Percentiles rank a stretch among this genome's conserved stretches.
Conservation (phyloP, 2,329 filamentous ascomycete species). For the Neoarthrinium moseri region DNA sequence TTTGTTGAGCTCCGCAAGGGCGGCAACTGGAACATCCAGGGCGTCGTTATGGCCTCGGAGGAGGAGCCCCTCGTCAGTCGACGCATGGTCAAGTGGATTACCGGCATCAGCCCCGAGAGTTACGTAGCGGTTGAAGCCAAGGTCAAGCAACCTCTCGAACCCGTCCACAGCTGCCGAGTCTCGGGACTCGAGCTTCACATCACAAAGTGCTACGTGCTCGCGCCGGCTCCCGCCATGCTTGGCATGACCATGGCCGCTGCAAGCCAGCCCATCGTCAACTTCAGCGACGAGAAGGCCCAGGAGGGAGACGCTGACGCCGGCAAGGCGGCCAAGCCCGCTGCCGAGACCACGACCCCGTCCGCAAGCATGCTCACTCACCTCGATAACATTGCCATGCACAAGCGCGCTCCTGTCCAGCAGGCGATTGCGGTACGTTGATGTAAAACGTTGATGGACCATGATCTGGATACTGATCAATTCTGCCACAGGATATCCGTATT, state of each 20-base stretch:
- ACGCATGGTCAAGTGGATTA: constrained; percentile 94
- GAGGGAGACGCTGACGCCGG: constrained; percentile 31
- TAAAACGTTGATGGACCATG: constrained; percentile 2
- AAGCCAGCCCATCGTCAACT: constrained; percentile 54
- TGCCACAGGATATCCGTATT: constrained; percentile 39
- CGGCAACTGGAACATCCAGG: constrained; percentile 76
- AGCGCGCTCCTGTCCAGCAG: constrained; percentile 72
- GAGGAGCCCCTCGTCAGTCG: constrained; percentile 66
- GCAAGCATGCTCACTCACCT: constrained; percentile 83
- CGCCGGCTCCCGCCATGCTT: constrained; percentile 57
- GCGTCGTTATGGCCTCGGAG: constrained; percentile 66
- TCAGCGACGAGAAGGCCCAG: constrained; percentile 54
- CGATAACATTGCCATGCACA: constrained; percentile 90
- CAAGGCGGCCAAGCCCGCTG: constrained; percentile 38
- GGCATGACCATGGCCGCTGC: constrained; percentile 57
- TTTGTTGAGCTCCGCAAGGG: constrained; percentile 84
- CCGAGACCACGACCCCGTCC: constrained; percentile 52
- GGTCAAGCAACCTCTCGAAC: constrained; percentile 79
- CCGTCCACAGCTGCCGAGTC: constrained; percentile 84
- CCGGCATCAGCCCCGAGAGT: constrained; percentile 72
- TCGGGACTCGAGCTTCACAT: constrained; percentile 84
- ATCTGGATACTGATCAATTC: not conserved
- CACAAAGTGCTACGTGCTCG: constrained; percentile 77
- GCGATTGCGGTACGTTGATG: constrained; percentile 62
- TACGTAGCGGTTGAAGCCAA: constrained; percentile 78